A percentile compares a stretch with the other conserved stretches of the same genome.
Conservation (phyloP, 306 rosid species). For the Cicer yamashitae region DNA sequence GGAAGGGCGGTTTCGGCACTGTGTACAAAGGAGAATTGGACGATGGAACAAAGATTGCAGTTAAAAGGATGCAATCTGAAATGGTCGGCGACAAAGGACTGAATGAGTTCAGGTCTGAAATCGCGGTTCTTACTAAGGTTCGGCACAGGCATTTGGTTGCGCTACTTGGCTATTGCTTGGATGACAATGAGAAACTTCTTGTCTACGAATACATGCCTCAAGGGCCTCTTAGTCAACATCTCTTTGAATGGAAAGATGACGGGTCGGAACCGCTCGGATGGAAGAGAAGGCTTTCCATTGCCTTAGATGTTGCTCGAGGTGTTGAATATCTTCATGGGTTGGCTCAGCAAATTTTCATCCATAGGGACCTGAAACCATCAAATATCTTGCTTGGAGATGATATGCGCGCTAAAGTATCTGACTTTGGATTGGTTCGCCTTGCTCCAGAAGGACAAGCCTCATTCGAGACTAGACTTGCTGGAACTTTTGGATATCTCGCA, state of each 20-base stretch:
- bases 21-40: conserved; percentile 86
- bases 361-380: conserved; percentile 92
- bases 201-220: conserved; percentile 97
- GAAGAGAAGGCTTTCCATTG: conserved; percentile 81
- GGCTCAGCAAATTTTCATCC: conserved; percentile 89
- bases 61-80: conserved; percentile 89
- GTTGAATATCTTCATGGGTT: conserved; percentile 88
- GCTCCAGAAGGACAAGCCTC: conserved; percentile 91
- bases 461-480: conserved; percentile 81
- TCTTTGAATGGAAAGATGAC: conserved; percentile 68
- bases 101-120: conserved; percentile 78
- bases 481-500: conserved; percentile 94
- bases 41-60: conserved; percentile 90
- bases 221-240: conserved; percentile 79
- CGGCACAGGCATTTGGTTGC: conserved; percentile 86
- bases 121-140: conserved; percentile 86
- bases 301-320: conserved; percentile 94
- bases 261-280: conserved; percentile 74
- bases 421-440: conserved; percentile 93
- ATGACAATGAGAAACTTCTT: conserved; percentile 88
- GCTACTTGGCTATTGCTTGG: conserved; percentile 85
- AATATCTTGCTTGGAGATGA: conserved; percentile 95
- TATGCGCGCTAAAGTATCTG: conserved; percentile 89
- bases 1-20: conserved; percentile 90
- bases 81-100: conserved; percentile 74